Percentiles rank a stretch among this genome's conserved stretches.
Conservation (phyloP, 139 green algal species). For the Chlorella sp. region DNA sequence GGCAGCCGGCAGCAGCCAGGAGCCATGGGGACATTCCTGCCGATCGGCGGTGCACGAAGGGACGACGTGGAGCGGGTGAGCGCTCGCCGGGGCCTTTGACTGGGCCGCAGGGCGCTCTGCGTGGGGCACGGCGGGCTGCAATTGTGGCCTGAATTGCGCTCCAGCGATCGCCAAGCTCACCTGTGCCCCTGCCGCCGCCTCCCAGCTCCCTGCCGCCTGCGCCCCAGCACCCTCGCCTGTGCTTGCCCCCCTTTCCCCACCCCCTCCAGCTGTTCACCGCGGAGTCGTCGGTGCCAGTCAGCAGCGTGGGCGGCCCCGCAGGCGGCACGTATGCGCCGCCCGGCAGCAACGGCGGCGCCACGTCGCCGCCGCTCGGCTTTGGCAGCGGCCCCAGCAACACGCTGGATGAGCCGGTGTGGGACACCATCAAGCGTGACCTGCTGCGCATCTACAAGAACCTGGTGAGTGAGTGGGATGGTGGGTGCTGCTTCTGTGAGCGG, state of each 20-base stretch:
- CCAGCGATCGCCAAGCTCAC: neutral
- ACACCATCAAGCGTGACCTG: slow-evolving; percentile 93
- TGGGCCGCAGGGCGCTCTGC: neutral
- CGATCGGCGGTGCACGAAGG: neutral
- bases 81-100: neutral
- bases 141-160: neutral
- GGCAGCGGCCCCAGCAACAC: slow-evolving; percentile 75
- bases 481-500: neutral
- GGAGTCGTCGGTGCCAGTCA: slow-evolving; percentile 28
- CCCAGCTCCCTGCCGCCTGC: neutral
- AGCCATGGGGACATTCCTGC: no score
- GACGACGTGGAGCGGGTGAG: slow-evolving; percentile 26
- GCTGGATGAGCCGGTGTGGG: slow-evolving; percentile 91
- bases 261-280: slow-evolving; percentile 36
- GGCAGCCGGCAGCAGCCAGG: neutral
- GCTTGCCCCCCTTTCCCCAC: neutral
- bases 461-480: neutral
- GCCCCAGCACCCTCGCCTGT: neutral
- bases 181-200: neutral
- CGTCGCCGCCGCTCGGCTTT: slow-evolving; percentile 30
- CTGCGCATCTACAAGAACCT: slow-evolving; percentile 89
- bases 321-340: slow-evolving; percentile 14
- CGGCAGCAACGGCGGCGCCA: neutral
- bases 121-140: neutral
- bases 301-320: neutral